Evolutionary conservation across 768 basidiomycete species (phyloP).

Genomic region (Hygrophoropsis aurantiaca): DNA sequence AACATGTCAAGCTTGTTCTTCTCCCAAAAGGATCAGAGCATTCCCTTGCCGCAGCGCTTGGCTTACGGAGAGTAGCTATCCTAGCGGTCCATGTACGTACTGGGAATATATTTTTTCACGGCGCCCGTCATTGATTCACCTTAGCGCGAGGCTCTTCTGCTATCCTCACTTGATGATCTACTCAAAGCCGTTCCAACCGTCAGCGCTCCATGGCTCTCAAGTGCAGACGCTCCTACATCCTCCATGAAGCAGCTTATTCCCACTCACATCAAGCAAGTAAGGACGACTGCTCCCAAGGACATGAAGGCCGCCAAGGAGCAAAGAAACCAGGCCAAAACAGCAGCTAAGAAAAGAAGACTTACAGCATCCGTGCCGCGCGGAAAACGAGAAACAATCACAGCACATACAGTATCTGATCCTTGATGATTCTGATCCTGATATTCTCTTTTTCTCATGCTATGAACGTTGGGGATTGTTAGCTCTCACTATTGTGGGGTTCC

Average conservation of each 20-base stretch:
- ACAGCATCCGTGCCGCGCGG: constrained; percentile 7
- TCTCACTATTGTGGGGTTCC: no score
- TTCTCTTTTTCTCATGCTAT: no score
- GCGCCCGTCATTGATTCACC: constrained; percentile 4
- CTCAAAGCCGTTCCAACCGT: constrained; percentile 54
- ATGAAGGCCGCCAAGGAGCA: constrained; percentile 68
- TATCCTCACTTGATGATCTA: constrained; percentile 34
- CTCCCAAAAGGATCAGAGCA: constrained; percentile 69
- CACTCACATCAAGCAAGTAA: constrained; percentile 80
- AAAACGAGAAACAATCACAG: constrained; percentile 16
- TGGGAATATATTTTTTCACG: neutral
- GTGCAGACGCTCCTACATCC: constrained; percentile 18
- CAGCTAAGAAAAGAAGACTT: constrained; percentile 37
- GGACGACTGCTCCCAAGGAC: constrained; percentile 76
- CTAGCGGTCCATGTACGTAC: constrained; percentile 65
- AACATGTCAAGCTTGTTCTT: constrained; percentile 55
- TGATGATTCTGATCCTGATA: no score
- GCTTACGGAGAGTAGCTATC: constrained; percentile 64
- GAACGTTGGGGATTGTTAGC: no score
- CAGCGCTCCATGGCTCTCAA: constrained; percentile 65
- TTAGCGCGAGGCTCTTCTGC: constrained; percentile 43
- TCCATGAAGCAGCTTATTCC: constrained; percentile 45
- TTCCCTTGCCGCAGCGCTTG: constrained; percentile 58
- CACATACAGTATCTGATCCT: no score
- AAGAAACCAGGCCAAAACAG: constrained; percentile 48